Conservation (phyloP, 345 rosid species). For the Psidium guajava region DNA sequence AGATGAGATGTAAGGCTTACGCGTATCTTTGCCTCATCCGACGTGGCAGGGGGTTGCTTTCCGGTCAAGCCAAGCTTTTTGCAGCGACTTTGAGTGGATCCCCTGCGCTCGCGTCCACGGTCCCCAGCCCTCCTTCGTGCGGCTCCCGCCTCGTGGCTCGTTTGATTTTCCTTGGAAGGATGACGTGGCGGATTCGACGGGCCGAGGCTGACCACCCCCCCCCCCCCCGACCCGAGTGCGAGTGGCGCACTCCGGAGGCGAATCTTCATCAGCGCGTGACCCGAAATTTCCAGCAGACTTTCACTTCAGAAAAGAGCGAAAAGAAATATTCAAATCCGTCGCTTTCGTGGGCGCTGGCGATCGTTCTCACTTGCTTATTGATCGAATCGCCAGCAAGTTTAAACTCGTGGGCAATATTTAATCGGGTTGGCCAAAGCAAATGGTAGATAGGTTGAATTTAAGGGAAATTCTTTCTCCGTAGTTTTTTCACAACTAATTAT, state of each 20-base stretch:
- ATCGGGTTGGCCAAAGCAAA: background rate
- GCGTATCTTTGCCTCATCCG: background rate
- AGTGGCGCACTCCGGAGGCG: background rate
- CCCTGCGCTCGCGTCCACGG: background rate
- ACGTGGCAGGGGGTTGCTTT: conserved; percentile 1
- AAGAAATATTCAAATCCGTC: background rate
- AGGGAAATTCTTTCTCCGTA: background rate
- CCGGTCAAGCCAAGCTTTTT: background rate
- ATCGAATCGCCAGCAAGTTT: background rate
- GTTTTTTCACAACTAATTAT: background rate
- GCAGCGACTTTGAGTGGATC: background rate
- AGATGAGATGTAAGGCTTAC: background rate
- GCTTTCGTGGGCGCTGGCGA: background rate
- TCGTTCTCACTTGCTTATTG: background rate
- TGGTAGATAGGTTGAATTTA: background rate
- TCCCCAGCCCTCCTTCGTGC: background rate
- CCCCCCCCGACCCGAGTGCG: background rate
- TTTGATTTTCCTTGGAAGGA: background rate
- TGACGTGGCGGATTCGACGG: background rate
- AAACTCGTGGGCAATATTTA: background rate
- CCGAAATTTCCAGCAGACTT: background rate
- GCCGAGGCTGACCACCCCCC: background rate
- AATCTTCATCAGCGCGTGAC: background rate
- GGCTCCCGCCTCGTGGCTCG: background rate
- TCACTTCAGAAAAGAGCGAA: background rate